Conservation (phyloP, 108 stramenopile genomes). For the Cyclotella baltica region DNA sequence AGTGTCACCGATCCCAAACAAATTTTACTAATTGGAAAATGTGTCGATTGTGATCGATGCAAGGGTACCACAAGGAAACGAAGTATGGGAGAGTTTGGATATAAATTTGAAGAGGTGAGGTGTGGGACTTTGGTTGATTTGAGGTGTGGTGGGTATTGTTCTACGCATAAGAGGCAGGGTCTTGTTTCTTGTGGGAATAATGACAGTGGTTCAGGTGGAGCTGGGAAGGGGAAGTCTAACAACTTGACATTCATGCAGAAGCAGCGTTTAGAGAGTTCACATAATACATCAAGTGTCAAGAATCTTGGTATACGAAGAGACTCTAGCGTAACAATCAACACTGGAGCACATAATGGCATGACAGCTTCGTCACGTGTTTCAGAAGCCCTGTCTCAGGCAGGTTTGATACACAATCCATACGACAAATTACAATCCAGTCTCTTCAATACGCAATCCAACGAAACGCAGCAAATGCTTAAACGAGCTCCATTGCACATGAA, state of each 20-base stretch:
- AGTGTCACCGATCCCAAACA: constrained; percentile 68
- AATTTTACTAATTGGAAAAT: constrained; percentile 68
- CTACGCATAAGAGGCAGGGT: constrained; percentile 55
- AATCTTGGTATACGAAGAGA: neutral
- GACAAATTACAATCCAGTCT: neutral
- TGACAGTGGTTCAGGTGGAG: neutral
- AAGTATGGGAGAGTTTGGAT: constrained; percentile 48
- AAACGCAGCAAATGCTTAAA: constrained; percentile 9
- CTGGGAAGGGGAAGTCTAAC: neutral
- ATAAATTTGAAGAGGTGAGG: constrained; percentile 49
- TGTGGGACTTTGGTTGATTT: constrained; percentile 66
- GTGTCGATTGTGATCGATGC: constrained; percentile 75
- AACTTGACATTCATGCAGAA: constrained; percentile 37
- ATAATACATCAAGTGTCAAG: neutral
- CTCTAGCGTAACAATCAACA: neutral
- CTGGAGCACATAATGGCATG: neutral
- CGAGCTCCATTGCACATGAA: constrained; percentile 51
- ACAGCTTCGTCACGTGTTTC: constrained; percentile 6
- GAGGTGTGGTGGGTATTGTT: constrained; percentile 64
- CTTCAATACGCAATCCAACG: neutral
- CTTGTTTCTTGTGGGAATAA: neutral
- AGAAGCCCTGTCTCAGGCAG: constrained; percentile 37
- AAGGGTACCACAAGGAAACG: constrained; percentile 53
- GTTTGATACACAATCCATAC: constrained; percentile 12
- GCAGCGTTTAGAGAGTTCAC: constrained; percentile 13